Evolutionary conservation across 208 protist genomes (phyloP).

Genomic region (Tritrichomonas foetus): DNA sequence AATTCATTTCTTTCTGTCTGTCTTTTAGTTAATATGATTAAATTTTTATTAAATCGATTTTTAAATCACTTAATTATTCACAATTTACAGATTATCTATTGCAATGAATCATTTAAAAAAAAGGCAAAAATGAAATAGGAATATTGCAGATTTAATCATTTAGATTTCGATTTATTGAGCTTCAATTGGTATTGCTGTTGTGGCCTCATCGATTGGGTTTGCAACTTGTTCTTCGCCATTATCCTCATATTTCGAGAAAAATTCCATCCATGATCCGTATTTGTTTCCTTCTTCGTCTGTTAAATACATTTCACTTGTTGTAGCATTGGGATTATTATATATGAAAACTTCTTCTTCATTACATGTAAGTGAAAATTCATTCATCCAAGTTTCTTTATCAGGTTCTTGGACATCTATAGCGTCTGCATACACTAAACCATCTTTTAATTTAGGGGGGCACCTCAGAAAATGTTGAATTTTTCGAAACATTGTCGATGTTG

Average conservation of each 20-base stretch:
- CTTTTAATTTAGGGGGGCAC: neutral
- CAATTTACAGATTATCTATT: no score
- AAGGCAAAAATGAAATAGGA: no score
- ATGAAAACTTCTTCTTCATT: neutral
- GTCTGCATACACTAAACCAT: neutral
- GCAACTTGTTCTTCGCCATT: neutral
- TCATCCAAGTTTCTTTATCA: neutral
- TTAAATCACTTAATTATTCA: no score
- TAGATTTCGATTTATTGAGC: no score
- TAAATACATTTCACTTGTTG: neutral
- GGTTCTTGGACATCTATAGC: neutral
- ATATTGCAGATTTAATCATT: no score
- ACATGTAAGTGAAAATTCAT: neutral
- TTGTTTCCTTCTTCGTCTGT: neutral
- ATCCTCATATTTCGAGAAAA: neutral
- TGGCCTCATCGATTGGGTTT: no score
- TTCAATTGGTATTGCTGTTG: no score
- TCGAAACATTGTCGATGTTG: neutral
- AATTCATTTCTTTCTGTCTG: no score
- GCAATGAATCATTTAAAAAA: no score
- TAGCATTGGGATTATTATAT: neutral
- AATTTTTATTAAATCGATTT: no score
- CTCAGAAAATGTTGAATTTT: neutral
- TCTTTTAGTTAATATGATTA: no score
- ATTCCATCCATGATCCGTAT: neutral